These are phyloP conservation scores for Beauveria bassiana DNA, from an alignment of 2,329 filamentous ascomycete species.

Conservation along the genomic window DNA sequence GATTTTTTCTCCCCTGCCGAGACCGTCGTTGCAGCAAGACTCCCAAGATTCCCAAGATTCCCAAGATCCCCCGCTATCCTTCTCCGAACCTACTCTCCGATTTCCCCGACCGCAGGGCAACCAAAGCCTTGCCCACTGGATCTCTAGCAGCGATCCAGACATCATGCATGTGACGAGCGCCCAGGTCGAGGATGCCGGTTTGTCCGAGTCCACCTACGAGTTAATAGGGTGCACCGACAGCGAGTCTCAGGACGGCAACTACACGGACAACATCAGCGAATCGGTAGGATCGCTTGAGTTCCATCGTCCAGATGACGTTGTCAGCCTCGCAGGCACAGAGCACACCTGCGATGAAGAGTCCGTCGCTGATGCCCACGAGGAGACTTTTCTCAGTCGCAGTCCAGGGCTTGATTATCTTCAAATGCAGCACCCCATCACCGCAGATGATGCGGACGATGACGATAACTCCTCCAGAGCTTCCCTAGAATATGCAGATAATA, in stretches of 20 bases:
- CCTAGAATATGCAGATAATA: conserved; percentile 42
- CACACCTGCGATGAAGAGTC: conserved; percentile 37
- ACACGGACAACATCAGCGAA: conserved; percentile 39
- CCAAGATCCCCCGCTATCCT: conserved; percentile 20
- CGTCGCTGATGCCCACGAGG: conserved; percentile 26
- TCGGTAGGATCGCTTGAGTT: conserved; percentile 44
- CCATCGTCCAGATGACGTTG: conserved; percentile 42
- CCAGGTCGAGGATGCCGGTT: conserved; percentile 40
- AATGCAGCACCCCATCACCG: not conserved
- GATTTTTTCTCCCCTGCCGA: conserved; percentile 18
- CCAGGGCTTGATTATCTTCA: conserved; percentile 5
- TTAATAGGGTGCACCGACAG: conserved; percentile 46
- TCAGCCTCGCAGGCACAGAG: conserved; percentile 43
- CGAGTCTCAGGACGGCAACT: conserved; percentile 43
- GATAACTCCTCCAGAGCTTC: conserved; percentile 29
- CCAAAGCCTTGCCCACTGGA: conserved; percentile 49
- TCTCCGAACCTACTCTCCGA: conserved; percentile 43
- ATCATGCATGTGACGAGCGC: conserved; percentile 42
- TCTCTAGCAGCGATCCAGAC: conserved; percentile 49
- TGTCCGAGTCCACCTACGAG: conserved; percentile 51
- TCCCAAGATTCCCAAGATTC: conserved; percentile 12
- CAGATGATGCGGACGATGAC: conserved; percentile 6
- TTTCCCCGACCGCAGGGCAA: conserved; percentile 51
- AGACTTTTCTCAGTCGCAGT: conserved; percentile 13
- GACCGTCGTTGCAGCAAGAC: conserved; percentile 17